A percentile compares a stretch with the other conserved stretches of the same genome.
These are phyloP conservation scores for Kwoniella heveanensis DNA, from an alignment of 768 basidiomycete species.

Conservation along the genomic window DNA sequence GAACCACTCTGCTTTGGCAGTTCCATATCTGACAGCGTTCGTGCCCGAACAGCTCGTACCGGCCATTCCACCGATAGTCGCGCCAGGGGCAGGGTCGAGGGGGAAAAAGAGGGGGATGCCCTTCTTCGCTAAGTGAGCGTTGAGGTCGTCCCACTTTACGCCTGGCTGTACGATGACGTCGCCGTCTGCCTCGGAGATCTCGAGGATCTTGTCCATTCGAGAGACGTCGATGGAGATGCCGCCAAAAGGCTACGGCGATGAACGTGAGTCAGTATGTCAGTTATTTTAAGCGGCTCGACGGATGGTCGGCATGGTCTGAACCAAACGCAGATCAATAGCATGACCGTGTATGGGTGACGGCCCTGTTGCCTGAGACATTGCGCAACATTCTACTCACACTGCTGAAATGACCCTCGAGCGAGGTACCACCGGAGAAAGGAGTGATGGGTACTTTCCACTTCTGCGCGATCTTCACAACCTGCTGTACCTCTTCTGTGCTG, in stretches of 20 bases:
- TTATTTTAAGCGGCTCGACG: not conserved
- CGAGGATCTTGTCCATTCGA: conserved; percentile 75
- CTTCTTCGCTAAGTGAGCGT: conserved; percentile 64
- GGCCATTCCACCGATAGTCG: conserved; percentile 88
- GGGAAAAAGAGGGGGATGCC: conserved; percentile 86
- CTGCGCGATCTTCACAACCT: conserved; percentile 73
- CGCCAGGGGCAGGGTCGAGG: conserved; percentile 69
- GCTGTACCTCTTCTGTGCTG: conserved; percentile 81
- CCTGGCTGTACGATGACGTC: conserved; percentile 55
- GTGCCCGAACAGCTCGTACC: conserved; percentile 84
- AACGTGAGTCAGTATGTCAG: not conserved
- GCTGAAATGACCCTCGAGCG: conserved; percentile 81
- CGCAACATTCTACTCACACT: conserved; percentile 63
- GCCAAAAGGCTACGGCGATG: conserved; percentile 57
- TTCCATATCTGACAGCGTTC: conserved; percentile 71
- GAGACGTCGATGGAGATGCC: conserved; percentile 81
- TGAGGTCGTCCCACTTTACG: conserved; percentile 53
- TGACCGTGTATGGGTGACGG: too few species aligned
- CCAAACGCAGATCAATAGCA: too few species aligned
- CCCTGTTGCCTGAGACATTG: too few species aligned
- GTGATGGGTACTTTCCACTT: conserved; percentile 75
- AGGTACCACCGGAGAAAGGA: conserved; percentile 82
- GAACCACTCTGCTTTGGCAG: conserved; percentile 86
- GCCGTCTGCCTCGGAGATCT: conserved; percentile 53
- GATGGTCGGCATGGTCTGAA: too few species aligned